A percentile compares a stretch with the other conserved stretches of the same genome.
Conservation (phyloP, 805 yeast species). For the Lipomyces anomalus region DNA sequence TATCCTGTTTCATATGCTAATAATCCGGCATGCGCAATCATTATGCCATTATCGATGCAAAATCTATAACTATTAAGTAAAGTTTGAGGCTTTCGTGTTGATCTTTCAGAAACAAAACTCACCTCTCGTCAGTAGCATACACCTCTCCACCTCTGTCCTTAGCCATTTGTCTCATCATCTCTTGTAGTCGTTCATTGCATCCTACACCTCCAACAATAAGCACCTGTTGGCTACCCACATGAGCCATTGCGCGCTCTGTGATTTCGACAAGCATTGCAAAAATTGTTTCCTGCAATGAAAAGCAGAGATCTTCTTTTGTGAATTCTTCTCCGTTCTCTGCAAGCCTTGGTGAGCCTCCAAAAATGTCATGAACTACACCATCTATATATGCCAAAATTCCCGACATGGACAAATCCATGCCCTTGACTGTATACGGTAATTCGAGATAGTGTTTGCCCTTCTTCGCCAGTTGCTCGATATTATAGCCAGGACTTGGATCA, state of each 20-base stretch:
- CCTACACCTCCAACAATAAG: slow-evolving; percentile 99
- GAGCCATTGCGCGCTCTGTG: slow-evolving; percentile 98
- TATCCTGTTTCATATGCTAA: slow-evolving; percentile 79
- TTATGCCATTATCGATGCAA: slow-evolving; percentile 96
- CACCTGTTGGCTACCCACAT: slow-evolving; percentile 82
- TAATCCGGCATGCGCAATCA: slow-evolving; percentile 98
- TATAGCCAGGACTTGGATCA: slow-evolving; percentile 95
- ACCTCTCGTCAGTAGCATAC: slow-evolving; percentile 88
- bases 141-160: slow-evolving; percentile 81
- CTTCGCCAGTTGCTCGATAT: slow-evolving; percentile 90
- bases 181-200: slow-evolving; percentile 81
- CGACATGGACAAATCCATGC: slow-evolving; percentile 96
- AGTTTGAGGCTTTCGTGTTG: slow-evolving; percentile 37
- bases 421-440: slow-evolving; percentile 94
- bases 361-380: slow-evolving; percentile 66
- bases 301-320: slow-evolving; percentile 84
- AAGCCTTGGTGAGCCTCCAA: slow-evolving; percentile 39
- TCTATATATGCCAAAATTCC: slow-evolving; percentile 89
- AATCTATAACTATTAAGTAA: slow-evolving; percentile 64
- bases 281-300: slow-evolving; percentile 83
- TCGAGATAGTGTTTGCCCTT: slow-evolving; percentile 54
- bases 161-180: slow-evolving; percentile 97
- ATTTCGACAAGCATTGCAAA: slow-evolving; percentile 97
- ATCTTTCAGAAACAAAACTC: not conserved
- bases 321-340: slow-evolving; percentile 44